Evolutionary conservation across 805 yeast species (phyloP).

Genomic region (Candida koratica): DNA sequence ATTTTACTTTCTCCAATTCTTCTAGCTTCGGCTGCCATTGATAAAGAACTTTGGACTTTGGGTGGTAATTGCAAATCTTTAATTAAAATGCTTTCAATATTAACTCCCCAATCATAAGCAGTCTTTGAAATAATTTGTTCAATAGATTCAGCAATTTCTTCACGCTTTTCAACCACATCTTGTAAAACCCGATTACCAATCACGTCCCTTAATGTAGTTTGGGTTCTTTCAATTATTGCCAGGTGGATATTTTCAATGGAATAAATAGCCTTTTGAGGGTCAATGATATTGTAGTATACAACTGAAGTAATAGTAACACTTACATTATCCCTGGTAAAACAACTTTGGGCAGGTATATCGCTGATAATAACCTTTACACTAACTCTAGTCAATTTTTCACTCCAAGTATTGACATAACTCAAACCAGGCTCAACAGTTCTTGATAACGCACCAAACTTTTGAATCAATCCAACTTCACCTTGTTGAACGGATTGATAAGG

Average conservation of each 20-base stretch:
- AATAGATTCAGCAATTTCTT: slow-evolving; percentile 64
- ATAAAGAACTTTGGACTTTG: slow-evolving; percentile 55
- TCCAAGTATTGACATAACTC: slow-evolving; percentile 58
- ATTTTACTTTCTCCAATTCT: slow-evolving; percentile 75
- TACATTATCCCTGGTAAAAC: slow-evolving; percentile 71
- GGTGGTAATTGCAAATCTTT: slow-evolving; percentile 58
- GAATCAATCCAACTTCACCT: slow-evolving; percentile 67
- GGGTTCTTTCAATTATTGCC: slow-evolving; percentile 64
- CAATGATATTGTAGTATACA: slow-evolving; percentile 60
- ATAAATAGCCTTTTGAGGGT: slow-evolving; percentile 63
- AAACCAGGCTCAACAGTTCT: slow-evolving; percentile 69
- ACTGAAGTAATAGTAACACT: slow-evolving; percentile 60
- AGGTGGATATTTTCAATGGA: slow-evolving; percentile 50
- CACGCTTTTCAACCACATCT: slow-evolving; percentile 70
- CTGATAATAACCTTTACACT: slow-evolving; percentile 55
- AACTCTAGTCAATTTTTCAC: slow-evolving; percentile 50
- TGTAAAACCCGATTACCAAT: slow-evolving; percentile 63
- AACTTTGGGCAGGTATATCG: slow-evolving; percentile 63
- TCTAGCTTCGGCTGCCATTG: slow-evolving; percentile 73
- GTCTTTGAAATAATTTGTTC: slow-evolving; percentile 58
- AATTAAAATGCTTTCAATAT: slow-evolving; percentile 61
- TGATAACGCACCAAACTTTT: slow-evolving; percentile 62
- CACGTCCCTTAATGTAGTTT: slow-evolving; percentile 69
- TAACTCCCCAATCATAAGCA: slow-evolving; percentile 68
- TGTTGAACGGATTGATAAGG: slow-evolving; percentile 60